Conservation (phyloP, 345 rosid species). For the Dimocarpus longan region DNA sequence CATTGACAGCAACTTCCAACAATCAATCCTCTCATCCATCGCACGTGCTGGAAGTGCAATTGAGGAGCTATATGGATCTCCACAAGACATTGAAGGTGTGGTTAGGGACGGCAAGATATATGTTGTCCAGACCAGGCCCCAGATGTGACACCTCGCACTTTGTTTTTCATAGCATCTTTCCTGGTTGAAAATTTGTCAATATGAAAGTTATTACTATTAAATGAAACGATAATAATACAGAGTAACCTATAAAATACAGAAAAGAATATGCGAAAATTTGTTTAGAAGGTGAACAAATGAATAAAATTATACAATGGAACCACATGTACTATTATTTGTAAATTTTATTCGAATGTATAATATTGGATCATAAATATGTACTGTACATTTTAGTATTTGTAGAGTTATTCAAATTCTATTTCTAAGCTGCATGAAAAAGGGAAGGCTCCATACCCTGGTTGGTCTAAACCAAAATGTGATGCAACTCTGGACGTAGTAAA, state of each 20-base stretch:
- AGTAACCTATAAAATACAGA: not conserved
- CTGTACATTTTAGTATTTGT: too few species aligned
- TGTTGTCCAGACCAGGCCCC: slow-evolving; percentile 96
- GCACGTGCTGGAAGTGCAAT: slow-evolving; percentile 78
- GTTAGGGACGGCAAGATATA: slow-evolving; percentile 82
- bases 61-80: slow-evolving; percentile 82
- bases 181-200: slow-evolving; percentile 13
- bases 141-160: slow-evolving; percentile 56
- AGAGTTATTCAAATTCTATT: too few species aligned
- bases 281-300: not conserved
- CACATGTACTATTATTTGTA: not conserved
- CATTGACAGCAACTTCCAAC: slow-evolving; percentile 61
- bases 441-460: too few species aligned
- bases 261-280: not conserved
- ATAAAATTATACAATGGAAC: not conserved
- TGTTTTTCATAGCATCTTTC: not conserved
- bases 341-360: not conserved
- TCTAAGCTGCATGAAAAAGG: too few species aligned
- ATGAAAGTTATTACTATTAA: not conserved
- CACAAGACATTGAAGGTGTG: slow-evolving; percentile 98
- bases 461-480: too few species aligned
- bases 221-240: not conserved
- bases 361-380: not conserved
- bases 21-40: slow-evolving; percentile 69
- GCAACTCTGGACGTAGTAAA: too few species aligned